These are phyloP conservation scores for Breynia disticha DNA, from an alignment of 441 rosid species.

Conservation along the genomic window DNA sequence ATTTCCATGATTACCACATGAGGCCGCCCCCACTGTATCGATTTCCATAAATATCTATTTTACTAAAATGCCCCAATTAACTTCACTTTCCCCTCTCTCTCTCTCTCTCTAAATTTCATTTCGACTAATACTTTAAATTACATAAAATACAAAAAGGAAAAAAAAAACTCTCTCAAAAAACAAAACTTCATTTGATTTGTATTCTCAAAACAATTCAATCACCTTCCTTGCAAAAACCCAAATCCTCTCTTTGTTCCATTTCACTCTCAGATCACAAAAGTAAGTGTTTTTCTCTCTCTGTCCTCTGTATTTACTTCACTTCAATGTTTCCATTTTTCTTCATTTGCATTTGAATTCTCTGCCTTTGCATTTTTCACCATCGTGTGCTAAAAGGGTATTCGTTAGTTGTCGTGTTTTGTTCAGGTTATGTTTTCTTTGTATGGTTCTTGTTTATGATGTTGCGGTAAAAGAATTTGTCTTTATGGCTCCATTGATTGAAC, in stretches of 20 bases:
- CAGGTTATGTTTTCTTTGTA: background rate
- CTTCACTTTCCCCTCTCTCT: background rate
- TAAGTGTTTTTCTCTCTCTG: conserved; percentile 2
- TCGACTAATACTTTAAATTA: no score
- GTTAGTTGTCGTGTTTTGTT: conserved; percentile 2
- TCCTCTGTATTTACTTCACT: no score
- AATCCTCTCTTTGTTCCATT: conserved; percentile 6
- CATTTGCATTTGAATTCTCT: background rate
- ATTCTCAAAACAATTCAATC: background rate
- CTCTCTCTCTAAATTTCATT: background rate
- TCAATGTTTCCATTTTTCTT: no score
- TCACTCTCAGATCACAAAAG: conserved; percentile 12
- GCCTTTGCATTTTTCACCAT: background rate
- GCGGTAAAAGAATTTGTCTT: no score
- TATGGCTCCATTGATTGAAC: background rate
- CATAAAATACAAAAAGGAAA: background rate
- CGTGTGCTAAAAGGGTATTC: background rate
- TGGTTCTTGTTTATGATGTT: background rate
- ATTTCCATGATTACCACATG: conserved; percentile 16
- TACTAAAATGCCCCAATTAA: conserved; percentile 16
- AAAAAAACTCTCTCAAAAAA: conserved; percentile 3
- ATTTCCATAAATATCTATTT: background rate
- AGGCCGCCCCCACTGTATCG: conserved; percentile 12
- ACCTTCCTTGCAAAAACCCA: background rate
- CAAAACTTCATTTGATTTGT: background rate